Evolutionary conservation across 192 early-diverging fungal genomes (phyloP).

Genomic region (Chytriomyces hyalinus): DNA sequence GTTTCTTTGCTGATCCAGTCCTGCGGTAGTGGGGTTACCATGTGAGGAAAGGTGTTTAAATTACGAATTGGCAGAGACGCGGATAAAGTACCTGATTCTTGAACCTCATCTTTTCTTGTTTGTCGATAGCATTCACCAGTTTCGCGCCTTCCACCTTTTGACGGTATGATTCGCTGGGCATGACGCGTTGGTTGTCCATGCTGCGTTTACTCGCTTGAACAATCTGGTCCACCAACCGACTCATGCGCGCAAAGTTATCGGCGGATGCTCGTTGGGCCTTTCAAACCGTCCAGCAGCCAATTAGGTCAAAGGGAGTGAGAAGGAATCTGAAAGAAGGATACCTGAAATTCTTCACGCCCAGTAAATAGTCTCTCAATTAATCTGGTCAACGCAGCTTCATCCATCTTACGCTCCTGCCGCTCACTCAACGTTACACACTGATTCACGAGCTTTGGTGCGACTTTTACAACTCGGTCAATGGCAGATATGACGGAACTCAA

Average conservation of each 20-base stretch:
- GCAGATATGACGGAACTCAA: conserved; percentile 35
- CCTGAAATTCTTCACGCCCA: conserved; percentile 42
- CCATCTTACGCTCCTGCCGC: conserved; percentile 45
- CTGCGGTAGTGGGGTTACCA: not conserved
- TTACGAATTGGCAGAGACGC: not conserved
- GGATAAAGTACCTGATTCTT: conserved; percentile 33
- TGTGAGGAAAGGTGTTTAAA: not conserved
- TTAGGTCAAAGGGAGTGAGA: not conserved
- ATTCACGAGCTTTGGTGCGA: conserved; percentile 44
- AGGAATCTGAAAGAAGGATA: conserved; percentile 12
- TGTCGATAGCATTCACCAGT: conserved; percentile 31
- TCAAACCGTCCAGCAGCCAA: no score
- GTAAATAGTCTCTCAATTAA: conserved; percentile 42
- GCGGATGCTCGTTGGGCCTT: conserved; percentile 23
- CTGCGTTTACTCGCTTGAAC: conserved; percentile 41
- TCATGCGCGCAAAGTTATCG: conserved; percentile 12
- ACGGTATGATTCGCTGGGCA: conserved; percentile 21
- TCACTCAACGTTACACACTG: conserved; percentile 42
- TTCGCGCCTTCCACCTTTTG: conserved; percentile 42
- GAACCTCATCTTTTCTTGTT: conserved; percentile 41
- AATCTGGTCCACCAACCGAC: conserved; percentile 46
- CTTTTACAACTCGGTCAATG: conserved; percentile 44
- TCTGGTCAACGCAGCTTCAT: conserved; percentile 41
- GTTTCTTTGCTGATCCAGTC: conserved; percentile 42
- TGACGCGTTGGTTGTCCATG: conserved; percentile 44